phyloP scores from a whole-genome alignment of 176 grass and related monocot species.

The Melocanna baccifera region DNA sequence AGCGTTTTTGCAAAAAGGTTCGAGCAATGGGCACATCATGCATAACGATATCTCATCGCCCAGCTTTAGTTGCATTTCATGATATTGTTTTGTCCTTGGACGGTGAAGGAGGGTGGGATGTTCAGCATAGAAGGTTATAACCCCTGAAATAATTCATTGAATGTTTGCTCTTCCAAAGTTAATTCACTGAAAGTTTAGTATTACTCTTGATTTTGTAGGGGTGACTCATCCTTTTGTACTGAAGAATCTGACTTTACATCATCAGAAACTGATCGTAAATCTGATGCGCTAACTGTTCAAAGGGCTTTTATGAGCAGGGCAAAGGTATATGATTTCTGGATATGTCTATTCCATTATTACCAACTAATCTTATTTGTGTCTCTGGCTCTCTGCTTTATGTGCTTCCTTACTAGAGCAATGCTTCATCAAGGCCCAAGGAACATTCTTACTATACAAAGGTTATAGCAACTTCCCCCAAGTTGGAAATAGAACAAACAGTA shows the following conservation, averaged over 20 bases:
- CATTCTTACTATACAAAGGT: conserved; percentile 61
- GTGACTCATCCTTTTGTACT: conserved; percentile 56
- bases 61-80: conserved; percentile 98
- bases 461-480: conserved; percentile 60
- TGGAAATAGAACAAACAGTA: conserved; percentile 41
- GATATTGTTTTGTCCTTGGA: conserved; percentile 98
- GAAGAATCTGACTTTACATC: conserved; percentile 57
- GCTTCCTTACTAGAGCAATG: conserved; percentile 57
- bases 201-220: conserved; percentile 49
- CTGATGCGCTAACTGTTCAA: conserved; percentile 82
- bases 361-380: background rate
- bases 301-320: conserved; percentile 74
- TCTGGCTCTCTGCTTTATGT: background rate
- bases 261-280: conserved; percentile 70
- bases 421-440: conserved; percentile 58
- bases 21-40: conserved; percentile 97
- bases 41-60: conserved; percentile 97
- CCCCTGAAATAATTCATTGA: conserved; percentile 19
- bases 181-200: conserved; percentile 3
- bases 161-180: conserved; percentile 15
- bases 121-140: conserved; percentile 80
- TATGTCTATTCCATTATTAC: conserved; percentile 22
- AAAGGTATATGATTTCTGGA: conserved; percentile 52
- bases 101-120: conserved; percentile 88
- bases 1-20: conserved; percentile 94